Conservation (phyloP, 1,284 basidiomycete species). For the Coniferiporia weirii region DNA sequence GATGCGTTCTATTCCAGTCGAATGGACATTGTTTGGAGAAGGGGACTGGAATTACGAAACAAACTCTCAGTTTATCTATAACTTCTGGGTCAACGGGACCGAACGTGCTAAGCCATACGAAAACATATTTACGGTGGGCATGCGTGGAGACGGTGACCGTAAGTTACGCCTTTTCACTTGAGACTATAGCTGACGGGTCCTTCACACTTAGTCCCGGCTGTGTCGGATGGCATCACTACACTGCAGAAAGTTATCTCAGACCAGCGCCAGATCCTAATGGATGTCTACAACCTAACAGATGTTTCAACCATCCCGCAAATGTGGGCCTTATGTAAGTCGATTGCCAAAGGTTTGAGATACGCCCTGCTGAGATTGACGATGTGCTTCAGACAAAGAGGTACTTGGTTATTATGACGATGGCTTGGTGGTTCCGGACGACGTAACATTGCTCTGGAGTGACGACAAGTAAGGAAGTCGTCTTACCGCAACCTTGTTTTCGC, state of each 20-base stretch:
- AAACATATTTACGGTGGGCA: constrained; percentile 58
- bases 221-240: constrained; percentile 42
- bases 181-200: not conserved
- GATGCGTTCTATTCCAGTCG: constrained; percentile 57
- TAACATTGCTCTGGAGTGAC: constrained; percentile 56
- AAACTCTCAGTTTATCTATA: constrained; percentile 48
- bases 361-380: not conserved
- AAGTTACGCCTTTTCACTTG: constrained; percentile 21
- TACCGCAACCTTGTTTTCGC: not conserved
- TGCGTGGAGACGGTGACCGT: constrained; percentile 61
- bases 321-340: constrained; percentile 52
- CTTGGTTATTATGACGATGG: constrained; percentile 63
- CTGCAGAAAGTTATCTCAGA: constrained; percentile 53
- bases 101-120: constrained; percentile 53
- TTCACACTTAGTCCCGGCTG: constrained; percentile 42
- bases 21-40: constrained; percentile 49
- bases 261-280: constrained; percentile 57
- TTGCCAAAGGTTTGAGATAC: not conserved
- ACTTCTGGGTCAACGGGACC: constrained; percentile 56
- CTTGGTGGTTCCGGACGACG: constrained; percentile 49
- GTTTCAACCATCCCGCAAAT: constrained; percentile 54
- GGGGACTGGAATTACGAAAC: constrained; percentile 59
- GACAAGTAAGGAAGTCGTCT: constrained; percentile 41
- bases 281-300: constrained; percentile 47
- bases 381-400: constrained; percentile 49